phyloP scores from a whole-genome alignment of 2,329 filamentous ascomycete species.

The Gyromitra esculenta region DNA sequence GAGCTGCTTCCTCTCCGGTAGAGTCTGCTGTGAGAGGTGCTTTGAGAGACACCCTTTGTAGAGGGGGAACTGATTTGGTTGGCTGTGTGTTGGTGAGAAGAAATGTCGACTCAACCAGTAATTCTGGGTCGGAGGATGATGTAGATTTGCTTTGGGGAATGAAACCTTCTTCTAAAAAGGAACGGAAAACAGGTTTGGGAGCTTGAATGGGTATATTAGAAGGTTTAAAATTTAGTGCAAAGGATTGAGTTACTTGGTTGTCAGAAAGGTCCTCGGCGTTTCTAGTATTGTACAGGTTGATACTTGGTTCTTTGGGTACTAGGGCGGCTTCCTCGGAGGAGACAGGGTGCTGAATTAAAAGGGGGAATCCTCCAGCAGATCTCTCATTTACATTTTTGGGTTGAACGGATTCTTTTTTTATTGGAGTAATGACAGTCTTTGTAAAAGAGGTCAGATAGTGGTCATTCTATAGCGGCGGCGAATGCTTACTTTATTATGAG shows the following conservation, averaged over 20 bases:
- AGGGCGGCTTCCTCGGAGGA: slow-evolving; percentile 53
- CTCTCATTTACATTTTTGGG: slow-evolving; percentile 3
- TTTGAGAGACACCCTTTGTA: slow-evolving; percentile 13
- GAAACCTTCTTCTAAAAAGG: background rate
- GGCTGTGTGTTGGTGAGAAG: slow-evolving; percentile 13
- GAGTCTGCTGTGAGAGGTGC: background rate
- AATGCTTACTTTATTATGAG: slow-evolving; percentile 34
- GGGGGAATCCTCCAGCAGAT: background rate
- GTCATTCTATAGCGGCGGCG: background rate
- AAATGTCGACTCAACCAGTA: background rate
- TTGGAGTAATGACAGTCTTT: slow-evolving; percentile 46
- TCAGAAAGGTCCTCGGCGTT: slow-evolving; percentile 49
- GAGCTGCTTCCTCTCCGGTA: background rate
- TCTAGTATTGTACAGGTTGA: slow-evolving; percentile 39
- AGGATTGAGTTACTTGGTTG: slow-evolving; percentile 20
- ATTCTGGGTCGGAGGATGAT: background rate
- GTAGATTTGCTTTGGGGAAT: slow-evolving; percentile 1
- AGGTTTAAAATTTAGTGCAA: slow-evolving; percentile 3
- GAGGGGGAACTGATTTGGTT: background rate
- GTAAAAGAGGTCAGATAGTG: slow-evolving; percentile 8
- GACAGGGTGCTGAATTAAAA: slow-evolving; percentile 35
- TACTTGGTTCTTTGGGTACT: slow-evolving; percentile 48
- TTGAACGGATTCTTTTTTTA: slow-evolving; percentile 27
- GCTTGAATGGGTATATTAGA: background rate
- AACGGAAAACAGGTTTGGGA: background rate